phyloP scores from a whole-genome alignment of 169 alveolate genomes.

The Nephromyces sp. region DNA sequence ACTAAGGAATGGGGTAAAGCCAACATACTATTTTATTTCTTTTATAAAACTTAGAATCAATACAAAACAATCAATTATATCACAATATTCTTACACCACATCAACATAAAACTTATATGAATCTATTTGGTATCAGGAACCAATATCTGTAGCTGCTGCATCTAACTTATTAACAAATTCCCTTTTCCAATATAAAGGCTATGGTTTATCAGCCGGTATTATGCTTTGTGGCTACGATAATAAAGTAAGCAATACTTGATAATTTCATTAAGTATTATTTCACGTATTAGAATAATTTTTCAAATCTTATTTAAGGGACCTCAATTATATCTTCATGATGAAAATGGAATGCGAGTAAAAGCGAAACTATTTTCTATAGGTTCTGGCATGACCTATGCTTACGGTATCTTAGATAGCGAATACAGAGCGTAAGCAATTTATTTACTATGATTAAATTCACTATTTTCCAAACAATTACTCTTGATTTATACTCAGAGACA shows the following conservation, averaged over 20 bases:
- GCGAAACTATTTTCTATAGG: slow-evolving; percentile 51
- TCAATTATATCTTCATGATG: slow-evolving; percentile 78
- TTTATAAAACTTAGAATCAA: not conserved
- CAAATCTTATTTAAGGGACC: no score
- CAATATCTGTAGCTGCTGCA: slow-evolving; percentile 96
- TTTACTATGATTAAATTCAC: not conserved
- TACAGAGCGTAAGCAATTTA: slow-evolving; percentile 53
- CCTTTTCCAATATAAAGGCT: slow-evolving; percentile 79
- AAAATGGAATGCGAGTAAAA: slow-evolving; percentile 85
- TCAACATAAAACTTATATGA: not conserved
- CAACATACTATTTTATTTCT: not conserved
- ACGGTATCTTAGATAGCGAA: slow-evolving; percentile 90
- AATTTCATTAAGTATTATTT: no score
- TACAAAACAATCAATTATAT: not conserved
- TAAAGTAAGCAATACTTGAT: no score
- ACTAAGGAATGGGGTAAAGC: slow-evolving; percentile 49
- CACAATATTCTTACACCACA: no score
- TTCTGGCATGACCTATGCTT: slow-evolving; percentile 83
- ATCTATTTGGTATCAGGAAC: slow-evolving; percentile 52
- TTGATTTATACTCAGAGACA: slow-evolving; percentile 50
- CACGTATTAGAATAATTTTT: no score
- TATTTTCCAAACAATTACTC: not conserved
- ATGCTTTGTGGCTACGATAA: slow-evolving; percentile 81
- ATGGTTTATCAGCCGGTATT: slow-evolving; percentile 96
- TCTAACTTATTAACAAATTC: slow-evolving; percentile 88